These are phyloP conservation scores for Stylosanthes scabra DNA, from an alignment of 331 rosid species.

Conservation along the genomic window DNA sequence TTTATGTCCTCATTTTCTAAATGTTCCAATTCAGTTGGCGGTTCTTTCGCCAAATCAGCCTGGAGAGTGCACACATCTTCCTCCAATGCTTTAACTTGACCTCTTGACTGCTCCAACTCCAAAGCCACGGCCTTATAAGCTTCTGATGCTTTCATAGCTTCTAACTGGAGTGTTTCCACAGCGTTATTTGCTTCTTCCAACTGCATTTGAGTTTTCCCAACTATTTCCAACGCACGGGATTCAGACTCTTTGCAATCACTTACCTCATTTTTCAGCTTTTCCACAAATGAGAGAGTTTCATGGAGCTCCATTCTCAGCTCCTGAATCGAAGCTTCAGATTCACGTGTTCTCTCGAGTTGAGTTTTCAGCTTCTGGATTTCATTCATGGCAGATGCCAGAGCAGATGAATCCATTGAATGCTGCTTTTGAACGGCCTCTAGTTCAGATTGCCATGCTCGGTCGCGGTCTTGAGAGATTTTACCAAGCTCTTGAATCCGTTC, in stretches of 20 bases:
- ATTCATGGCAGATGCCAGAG: slow-evolving; percentile 71
- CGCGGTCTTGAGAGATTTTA: slow-evolving; percentile 80
- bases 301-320: slow-evolving; percentile 72
- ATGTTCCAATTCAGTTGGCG: slow-evolving; percentile 28
- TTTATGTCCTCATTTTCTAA: slow-evolving; percentile 50
- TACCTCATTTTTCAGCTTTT: slow-evolving; percentile 64
- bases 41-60: slow-evolving; percentile 49
- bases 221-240: slow-evolving; percentile 57
- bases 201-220: slow-evolving; percentile 59
- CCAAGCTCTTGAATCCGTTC: slow-evolving; percentile 77
- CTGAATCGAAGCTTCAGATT: slow-evolving; percentile 57
- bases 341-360: slow-evolving; percentile 67
- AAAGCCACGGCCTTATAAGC: slow-evolving; percentile 46
- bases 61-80: slow-evolving; percentile 63
- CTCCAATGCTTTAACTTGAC: slow-evolving; percentile 66
- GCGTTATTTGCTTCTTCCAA: slow-evolving; percentile 60
- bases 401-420: slow-evolving; percentile 83
- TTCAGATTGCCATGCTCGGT: slow-evolving; percentile 88
- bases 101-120: slow-evolving; percentile 77
- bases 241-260: slow-evolving; percentile 70
- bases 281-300: slow-evolving; percentile 61
- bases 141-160: slow-evolving; percentile 50
- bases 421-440: slow-evolving; percentile 85
- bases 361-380: slow-evolving; percentile 82
- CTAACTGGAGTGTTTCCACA: slow-evolving; percentile 52